Conservation (phyloP, 306 rosid species). For the Glycyrrhiza uralensis region DNA sequence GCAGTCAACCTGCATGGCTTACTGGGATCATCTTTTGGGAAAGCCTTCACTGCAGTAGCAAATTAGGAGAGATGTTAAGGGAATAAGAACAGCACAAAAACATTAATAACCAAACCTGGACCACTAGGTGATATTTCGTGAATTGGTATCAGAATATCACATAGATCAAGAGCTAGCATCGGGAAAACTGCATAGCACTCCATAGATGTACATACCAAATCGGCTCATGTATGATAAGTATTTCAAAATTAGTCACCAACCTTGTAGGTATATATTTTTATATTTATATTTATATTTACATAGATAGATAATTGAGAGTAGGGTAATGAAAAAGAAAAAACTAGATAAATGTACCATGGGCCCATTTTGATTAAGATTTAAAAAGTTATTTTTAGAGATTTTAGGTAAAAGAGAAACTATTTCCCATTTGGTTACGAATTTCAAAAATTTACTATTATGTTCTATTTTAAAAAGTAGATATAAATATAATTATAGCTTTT, state of each 20-base stretch:
- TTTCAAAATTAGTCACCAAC: not conserved
- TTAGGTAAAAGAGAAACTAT: too few species aligned
- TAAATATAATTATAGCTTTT: too few species aligned
- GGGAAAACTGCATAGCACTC: not conserved
- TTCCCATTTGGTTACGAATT: too few species aligned
- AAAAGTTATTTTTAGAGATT: too few species aligned
- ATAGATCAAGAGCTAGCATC: not conserved
- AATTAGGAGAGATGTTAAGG: not conserved
- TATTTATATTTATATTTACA: too few species aligned
- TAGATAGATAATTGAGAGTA: not conserved
- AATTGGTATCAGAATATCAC: not conserved
- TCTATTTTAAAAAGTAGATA: too few species aligned
- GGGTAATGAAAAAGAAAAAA: not conserved
- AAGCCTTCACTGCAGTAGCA: slow-evolving; percentile 64
- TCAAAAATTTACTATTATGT: too few species aligned
- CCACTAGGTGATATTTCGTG: too few species aligned
- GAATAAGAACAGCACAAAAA: not conserved
- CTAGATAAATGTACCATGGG: too few species aligned
- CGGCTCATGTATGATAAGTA: too few species aligned
- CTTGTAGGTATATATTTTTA: too few species aligned
- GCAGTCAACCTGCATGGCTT: slow-evolving; percentile 71
- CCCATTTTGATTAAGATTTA: too few species aligned
- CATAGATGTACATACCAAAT: not conserved
- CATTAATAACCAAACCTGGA: not conserved
- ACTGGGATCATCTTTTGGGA: slow-evolving; percentile 61